Base-by-base conservation (phyloP, 2,329 filamentous ascomycete species). In the Colletotrichum musicola region DNA sequence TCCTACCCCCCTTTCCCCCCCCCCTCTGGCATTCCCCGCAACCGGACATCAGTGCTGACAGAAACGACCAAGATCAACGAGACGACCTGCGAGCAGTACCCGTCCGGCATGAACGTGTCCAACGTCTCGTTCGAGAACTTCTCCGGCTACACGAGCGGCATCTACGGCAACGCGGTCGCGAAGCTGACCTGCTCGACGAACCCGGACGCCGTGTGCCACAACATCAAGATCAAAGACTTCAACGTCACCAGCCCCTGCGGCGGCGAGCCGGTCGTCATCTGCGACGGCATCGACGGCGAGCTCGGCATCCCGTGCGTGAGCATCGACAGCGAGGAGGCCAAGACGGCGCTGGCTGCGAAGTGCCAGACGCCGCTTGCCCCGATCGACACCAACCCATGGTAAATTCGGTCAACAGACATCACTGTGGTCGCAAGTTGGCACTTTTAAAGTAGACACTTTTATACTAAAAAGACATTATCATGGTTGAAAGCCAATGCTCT, bases 121-220 rank as follows among this genome's bases (percentile, higher is more conserved):
- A 85, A 90, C 73, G 83, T 90, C 38, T 79, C 78, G 0, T 90
- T 90, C 69, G 81, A 88, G 72, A 89, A 89, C 73, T 84, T 90
- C 68, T 81, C 82, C 0, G 88, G 88, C 1, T 84, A 83, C 20
- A 87, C 84, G 2, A 88, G 85, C 16, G 88, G 88, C 0, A 84
- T 85, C 71, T 81, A 88, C 56, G 86, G 86, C 1, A 82, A 81
- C 20, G 84, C 84, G 2, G 85, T 89, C 1, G 88, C 84, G 0
- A 82, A 84, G 53, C 75, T 90, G 67, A 85, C 83, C 0, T 90
- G 88, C 74, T 87, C 84, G 16, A 84, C 85, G 0, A 87, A 77
- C 69, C 76, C 80, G 12, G 73, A 85, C 51, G 86, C 88, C 0
- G 83, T 88, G 9, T 90, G 88, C 73, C 81, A 82, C 57, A 84